These are phyloP conservation scores for Penicillium freii DNA, from an alignment of 2,329 filamentous ascomycete species.

Conservation along the genomic window DNA sequence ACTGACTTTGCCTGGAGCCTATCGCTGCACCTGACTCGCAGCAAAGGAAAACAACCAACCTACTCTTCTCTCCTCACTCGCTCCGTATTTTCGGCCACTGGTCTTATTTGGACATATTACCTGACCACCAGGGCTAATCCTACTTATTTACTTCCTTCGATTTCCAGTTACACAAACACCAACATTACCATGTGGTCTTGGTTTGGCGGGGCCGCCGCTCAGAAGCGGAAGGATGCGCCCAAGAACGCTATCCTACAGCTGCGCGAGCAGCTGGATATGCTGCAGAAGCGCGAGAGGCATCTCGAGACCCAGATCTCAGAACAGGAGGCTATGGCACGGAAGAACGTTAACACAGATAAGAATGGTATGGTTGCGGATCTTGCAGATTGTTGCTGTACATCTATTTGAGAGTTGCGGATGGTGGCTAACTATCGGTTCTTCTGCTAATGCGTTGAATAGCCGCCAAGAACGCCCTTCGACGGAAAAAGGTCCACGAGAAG, in stretches of 20 bases:
- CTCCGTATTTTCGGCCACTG: constrained; percentile 7
- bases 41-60: constrained; percentile 11
- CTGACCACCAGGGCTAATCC: not conserved
- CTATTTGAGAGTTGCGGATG: not conserved
- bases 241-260: constrained; percentile 94
- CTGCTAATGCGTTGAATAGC: constrained; percentile 52
- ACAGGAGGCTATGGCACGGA: constrained; percentile 82
- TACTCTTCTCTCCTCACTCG: constrained; percentile 9
- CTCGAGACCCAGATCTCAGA: constrained; percentile 89
- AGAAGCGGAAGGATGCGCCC: constrained; percentile 87
- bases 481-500: constrained; percentile 93
- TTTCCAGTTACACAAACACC: not conserved
- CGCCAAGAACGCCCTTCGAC: constrained; percentile 82
- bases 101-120: not conserved
- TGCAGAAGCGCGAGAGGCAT: constrained; percentile 93
- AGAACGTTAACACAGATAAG: constrained; percentile 87
- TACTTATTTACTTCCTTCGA: not conserved
- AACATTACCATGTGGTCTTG: constrained; percentile 67
- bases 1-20: constrained; percentile 15
- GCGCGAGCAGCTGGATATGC: constrained; percentile 89
- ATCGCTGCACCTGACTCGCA: constrained; percentile 21
- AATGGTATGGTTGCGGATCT: constrained; percentile 64
- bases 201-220: constrained; percentile 80
- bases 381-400: not conserved
- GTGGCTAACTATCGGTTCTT: constrained; percentile 1